phyloP scores from a whole-genome alignment of 192 early-diverging fungal genomes.

The Backusella parvicylindrica region DNA sequence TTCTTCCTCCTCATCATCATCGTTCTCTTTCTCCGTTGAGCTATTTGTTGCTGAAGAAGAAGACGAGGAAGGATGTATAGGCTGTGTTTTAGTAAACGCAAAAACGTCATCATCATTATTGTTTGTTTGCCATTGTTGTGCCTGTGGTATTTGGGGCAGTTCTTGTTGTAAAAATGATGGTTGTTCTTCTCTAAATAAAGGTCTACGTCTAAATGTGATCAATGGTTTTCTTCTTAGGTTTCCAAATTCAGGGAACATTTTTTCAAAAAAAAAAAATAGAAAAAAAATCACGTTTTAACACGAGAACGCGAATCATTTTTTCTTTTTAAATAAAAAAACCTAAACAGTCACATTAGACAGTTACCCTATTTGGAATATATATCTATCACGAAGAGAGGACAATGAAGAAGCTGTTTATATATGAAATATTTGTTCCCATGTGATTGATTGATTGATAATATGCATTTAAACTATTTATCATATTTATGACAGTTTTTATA shows the following conservation, averaged over 20 bases:
- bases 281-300: background rate
- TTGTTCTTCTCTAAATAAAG: conserved; percentile 1
- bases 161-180: background rate
- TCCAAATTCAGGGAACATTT: conserved; percentile 5
- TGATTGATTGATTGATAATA: no score
- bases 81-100: background rate
- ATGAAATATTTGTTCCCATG: no score
- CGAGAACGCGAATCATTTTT: background rate
- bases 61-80: background rate
- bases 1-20: background rate
- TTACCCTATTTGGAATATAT: background rate
- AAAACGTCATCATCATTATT: background rate
- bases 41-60: background rate
- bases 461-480: no score
- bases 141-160: background rate
- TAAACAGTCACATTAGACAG: background rate
- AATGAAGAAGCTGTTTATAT: no score
- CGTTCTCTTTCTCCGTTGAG: background rate
- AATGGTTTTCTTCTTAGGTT: background rate
- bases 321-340: background rate
- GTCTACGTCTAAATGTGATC: background rate
- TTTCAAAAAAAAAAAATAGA: background rate
- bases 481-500: no score
- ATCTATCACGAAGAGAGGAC: no score
- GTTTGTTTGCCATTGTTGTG: background rate